Percentiles rank a stretch among this genome's conserved stretches.
Evolutionary conservation across 495 filamentous ascomycete genomes (phyloP).

Genomic region (Talaromyces ruber): DNA sequence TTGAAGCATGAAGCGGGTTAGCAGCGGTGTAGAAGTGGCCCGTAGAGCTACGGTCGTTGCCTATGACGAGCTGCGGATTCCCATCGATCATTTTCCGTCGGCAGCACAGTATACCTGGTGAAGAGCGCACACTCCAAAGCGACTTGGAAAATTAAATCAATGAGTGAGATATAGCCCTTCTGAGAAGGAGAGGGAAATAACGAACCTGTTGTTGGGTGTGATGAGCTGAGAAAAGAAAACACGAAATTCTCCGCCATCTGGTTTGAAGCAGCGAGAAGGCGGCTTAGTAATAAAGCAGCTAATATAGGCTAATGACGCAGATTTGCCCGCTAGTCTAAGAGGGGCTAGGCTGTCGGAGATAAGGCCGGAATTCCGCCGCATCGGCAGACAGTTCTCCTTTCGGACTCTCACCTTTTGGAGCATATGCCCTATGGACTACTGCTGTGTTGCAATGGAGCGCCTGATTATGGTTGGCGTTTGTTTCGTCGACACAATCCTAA

Average conservation of each 20-base stretch:
- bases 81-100: conserved; percentile 36
- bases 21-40: background rate
- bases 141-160: background rate
- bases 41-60: conserved; percentile 21
- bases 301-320: background rate
- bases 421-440: too few relatives aligned
- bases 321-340: background rate
- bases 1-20: conserved; percentile 15
- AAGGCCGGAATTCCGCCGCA: background rate
- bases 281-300: background rate
- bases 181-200: background rate
- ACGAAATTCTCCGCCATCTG: background rate
- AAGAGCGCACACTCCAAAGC: background rate
- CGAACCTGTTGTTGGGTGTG: background rate
- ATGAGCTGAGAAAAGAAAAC: background rate
- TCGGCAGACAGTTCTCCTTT: background rate
- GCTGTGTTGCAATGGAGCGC: conserved; percentile 17
- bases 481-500: conserved; percentile 61
- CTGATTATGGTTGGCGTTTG: conserved; percentile 57
- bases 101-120: conserved; percentile 3
- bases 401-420: too few relatives aligned
- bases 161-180: background rate
- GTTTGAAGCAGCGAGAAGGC: background rate
- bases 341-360: background rate
- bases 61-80: conserved; percentile 34